phyloP scores from a whole-genome alignment of 331 rosid genomes.

The Acacia concinna region DNA sequence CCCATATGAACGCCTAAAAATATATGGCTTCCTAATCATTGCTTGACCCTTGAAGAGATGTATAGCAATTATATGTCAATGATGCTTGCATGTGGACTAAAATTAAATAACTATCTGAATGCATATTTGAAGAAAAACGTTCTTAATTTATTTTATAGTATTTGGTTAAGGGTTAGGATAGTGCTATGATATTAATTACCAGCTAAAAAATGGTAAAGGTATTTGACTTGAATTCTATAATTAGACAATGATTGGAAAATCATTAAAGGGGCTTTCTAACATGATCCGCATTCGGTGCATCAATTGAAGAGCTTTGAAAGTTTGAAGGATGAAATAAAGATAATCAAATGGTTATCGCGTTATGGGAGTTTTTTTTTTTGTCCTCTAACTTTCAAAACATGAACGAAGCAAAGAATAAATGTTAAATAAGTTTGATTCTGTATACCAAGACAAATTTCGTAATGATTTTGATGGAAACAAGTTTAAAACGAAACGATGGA shows the following conservation, averaged over 20 bases:
- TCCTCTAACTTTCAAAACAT: too few species aligned
- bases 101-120: not conserved
- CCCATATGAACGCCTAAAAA: not conserved
- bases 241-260: constrained; percentile 20
- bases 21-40: not conserved
- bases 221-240: constrained; percentile 33
- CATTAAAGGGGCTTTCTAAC: constrained; percentile 23
- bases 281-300: constrained; percentile 42
- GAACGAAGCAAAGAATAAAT: not conserved
- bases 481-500: not conserved
- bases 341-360: not conserved
- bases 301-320: constrained; percentile 14
- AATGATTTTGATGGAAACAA: too few species aligned
- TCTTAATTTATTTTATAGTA: not conserved
- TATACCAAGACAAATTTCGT: not conserved
- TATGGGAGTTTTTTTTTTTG: not conserved
- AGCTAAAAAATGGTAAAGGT: not conserved
- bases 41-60: not conserved
- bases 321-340: not conserved
- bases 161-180: not conserved
- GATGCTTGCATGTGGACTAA: not conserved
- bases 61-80: not conserved
- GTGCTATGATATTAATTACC: not conserved
- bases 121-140: not conserved
- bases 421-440: not conserved